Base-by-base conservation (phyloP, 73 alveolate genomes). In the Uronychia binucleata region DNA sequence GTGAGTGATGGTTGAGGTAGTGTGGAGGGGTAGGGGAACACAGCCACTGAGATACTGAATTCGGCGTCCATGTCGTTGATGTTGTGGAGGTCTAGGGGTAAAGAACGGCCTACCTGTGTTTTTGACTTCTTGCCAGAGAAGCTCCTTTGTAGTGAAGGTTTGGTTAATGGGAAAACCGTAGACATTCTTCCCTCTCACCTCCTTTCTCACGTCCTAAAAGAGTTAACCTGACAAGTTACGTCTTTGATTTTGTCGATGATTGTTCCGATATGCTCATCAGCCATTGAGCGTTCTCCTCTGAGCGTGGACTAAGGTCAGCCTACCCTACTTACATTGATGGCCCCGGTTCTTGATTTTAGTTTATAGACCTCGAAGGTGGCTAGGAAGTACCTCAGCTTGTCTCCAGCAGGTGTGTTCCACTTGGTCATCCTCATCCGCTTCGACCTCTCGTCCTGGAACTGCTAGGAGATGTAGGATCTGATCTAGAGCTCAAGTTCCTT, bases 121-220 rank as follows among this genome's bases (percentile, higher is more conserved):
- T 90, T 97, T 95, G 33, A 98, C 95, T 89, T 96, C 98, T 91
- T 96, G 99, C 99, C 99, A 98, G 26, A 97, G 91, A 87, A 92
- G 88, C 60, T 87, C 95, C 77, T 92, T 80, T 26, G 96, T 89
- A 1, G 96, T 94, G 82, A 89, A 98, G 0, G 98, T 81, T 31
- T 87, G 80, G 82, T 98, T 97, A 27, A 98, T 90, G 0, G 99
- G 98, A 92, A 97, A 93, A 33, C 99, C 99, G 93, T 94, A 96
- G 74, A 92, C 84, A 74, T 93, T 87, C 75, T 81, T 88, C 59
- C 94, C 97, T 67, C 85, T 79, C 14, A 91, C 93, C 82, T 87
- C 85, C 28, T 35, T 19, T 14, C 77, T 57, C 67, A 77, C 77
- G 19, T 85, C 86, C 33, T 34, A 34, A 19, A 19, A 46, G 19